Evolutionary conservation across 352 stramenopile genomes (phyloP).

Genomic region (Phytophthora vignae): DNA sequence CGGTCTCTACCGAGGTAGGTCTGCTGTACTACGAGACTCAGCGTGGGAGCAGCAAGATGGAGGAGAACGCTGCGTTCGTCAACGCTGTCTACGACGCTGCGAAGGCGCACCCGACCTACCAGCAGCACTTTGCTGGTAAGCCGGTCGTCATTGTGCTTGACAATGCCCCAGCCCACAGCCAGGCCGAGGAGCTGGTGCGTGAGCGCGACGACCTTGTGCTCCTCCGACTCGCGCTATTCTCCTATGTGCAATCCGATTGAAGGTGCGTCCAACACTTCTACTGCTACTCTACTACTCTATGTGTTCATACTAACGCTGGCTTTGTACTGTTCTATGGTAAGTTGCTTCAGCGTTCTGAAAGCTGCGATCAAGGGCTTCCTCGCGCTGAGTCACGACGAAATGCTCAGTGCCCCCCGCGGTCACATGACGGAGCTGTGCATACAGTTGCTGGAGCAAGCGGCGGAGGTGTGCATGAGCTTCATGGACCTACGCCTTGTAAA

Average conservation of each 20-base stretch:
- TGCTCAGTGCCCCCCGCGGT: neutral
- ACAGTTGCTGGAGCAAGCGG: neutral
- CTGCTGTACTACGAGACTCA: slow-evolving; percentile 1
- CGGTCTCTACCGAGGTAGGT: neutral
- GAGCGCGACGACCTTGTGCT: slow-evolving; percentile 7
- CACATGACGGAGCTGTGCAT: neutral
- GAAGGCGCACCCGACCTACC: neutral
- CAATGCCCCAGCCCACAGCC: slow-evolving; percentile 2
- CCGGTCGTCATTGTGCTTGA: slow-evolving; percentile 8
- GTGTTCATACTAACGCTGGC: no score
- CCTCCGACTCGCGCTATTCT: slow-evolving; percentile 12
- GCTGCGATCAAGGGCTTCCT: neutral
- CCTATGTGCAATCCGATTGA: slow-evolving; percentile 30
- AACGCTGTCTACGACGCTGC: neutral
- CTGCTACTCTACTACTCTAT: neutral
- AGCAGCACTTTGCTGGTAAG: neutral
- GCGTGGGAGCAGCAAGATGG: neutral
- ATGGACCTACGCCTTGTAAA: neutral
- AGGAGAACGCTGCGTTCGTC: neutral
- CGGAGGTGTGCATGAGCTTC: neutral
- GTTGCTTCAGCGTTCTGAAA: slow-evolving; percentile 6
- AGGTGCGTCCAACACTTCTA: neutral
- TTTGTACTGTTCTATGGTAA: neutral
- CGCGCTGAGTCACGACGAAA: neutral
- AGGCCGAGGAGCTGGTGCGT: neutral